Evolutionary conservation across 1,284 basidiomycete genomes (phyloP).

Genomic region (Volvariella volvacea): DNA sequence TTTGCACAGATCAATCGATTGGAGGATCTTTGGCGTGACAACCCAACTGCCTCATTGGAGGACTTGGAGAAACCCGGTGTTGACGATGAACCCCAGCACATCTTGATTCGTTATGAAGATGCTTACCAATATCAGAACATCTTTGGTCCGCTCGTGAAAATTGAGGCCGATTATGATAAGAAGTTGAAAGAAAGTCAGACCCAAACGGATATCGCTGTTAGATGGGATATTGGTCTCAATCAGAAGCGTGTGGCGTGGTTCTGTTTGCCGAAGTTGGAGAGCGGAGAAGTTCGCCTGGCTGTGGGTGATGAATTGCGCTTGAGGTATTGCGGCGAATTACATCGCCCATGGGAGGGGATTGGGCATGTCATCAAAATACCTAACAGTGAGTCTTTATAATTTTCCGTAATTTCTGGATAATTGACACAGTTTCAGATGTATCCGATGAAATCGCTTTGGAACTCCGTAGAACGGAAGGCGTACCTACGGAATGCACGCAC

Average conservation of each 20-base stretch:
- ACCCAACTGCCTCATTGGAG: conserved; percentile 89
- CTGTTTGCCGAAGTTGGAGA: conserved; percentile 92
- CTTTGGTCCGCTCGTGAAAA: conserved; percentile 97
- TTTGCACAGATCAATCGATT: conserved; percentile 96
- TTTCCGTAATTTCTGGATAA: conserved; percentile 2
- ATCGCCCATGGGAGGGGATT: conserved; percentile 94
- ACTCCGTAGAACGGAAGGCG: conserved; percentile 86
- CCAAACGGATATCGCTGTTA: conserved; percentile 90
- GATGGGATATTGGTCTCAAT: conserved; percentile 98
- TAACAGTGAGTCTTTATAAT: conserved; percentile 66
- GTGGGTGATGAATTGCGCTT: conserved; percentile 95
- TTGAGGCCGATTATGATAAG: conserved; percentile 99
- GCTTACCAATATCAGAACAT: conserved; percentile 99
- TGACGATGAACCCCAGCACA: conserved; percentile 93
- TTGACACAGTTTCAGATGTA: conserved; percentile 54
- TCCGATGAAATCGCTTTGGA: conserved; percentile 98
- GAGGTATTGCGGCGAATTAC: conserved; percentile 83
- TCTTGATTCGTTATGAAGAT: conserved; percentile 90
- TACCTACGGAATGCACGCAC: conserved; percentile 90
- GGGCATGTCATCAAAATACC: conserved; percentile 99
- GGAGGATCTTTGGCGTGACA: conserved; percentile 98
- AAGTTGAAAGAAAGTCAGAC: conserved; percentile 97
- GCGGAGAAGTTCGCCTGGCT: conserved; percentile 93
- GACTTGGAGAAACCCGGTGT: conserved; percentile 96
- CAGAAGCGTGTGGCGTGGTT: conserved; percentile 99